Conservation (phyloP, 2,329 filamentous ascomycete genomes). For the Claviceps digitariae region DNA sequence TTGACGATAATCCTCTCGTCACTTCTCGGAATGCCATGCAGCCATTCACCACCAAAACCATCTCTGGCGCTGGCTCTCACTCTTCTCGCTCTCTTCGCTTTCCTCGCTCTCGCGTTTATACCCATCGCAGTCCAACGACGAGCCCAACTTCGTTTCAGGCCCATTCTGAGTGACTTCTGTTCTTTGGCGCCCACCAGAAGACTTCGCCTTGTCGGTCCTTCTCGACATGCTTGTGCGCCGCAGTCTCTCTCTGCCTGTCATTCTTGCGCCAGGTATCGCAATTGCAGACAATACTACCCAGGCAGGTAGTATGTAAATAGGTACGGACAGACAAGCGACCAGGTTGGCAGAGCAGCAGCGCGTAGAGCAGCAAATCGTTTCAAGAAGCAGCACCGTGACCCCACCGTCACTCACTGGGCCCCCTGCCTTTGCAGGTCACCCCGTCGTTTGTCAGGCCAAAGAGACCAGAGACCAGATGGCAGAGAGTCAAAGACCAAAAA, state of each 20-base stretch:
- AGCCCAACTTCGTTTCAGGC: constrained; percentile 1
- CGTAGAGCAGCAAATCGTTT: background rate
- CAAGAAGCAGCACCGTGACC: background rate
- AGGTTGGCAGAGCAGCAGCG: background rate
- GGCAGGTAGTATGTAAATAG: too few species aligned
- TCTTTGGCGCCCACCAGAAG: background rate
- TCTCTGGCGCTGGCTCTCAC: background rate
- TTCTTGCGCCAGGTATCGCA: background rate
- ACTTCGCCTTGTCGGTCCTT: background rate
- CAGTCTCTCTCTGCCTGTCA: background rate
- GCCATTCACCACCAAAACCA: background rate
- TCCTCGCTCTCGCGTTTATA: background rate
- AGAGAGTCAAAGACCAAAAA: too few species aligned
- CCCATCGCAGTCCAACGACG: constrained; percentile 2
- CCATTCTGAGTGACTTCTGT: background rate
- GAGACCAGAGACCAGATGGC: too few species aligned
- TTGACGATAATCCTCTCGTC: constrained; percentile 3
- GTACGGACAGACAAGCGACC: too few species aligned
- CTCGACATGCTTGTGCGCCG: background rate
- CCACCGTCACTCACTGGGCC: too few species aligned
- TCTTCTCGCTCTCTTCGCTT: background rate
- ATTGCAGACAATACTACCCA: background rate
- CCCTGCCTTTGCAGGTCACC: too few species aligned
- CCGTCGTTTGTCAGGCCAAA: too few species aligned
- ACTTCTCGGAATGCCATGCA: constrained; percentile 1